A percentile compares a stretch with the other conserved stretches of the same genome.
Conservation (phyloP, 495 filamentous ascomycete genomes). For the Hypoxylon subgilvum region DNA sequence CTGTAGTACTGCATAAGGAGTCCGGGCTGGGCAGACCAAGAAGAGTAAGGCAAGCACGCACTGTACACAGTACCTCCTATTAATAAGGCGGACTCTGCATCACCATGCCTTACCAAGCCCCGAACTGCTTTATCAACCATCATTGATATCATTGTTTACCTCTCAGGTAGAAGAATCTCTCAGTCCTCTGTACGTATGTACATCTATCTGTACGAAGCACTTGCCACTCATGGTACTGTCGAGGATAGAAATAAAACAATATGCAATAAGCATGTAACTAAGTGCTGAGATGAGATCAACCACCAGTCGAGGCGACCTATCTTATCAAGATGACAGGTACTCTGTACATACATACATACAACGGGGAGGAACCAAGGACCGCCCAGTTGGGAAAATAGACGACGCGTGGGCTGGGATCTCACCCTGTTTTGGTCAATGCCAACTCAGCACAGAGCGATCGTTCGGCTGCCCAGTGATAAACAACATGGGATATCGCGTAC, state of each 20-base stretch:
- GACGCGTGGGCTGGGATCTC: conserved; percentile 32
- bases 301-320: conserved; percentile 15
- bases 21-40: too few species aligned
- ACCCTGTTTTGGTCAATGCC: conserved; percentile 40
- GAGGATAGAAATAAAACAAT: neutral
- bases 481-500: conserved; percentile 36
- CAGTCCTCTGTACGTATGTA: neutral
- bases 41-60: neutral
- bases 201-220: too few species aligned
- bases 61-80: neutral
- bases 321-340: conserved; percentile 18
- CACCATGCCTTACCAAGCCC: conserved; percentile 9
- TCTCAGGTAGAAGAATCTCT: neutral
- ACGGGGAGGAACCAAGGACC: conserved; percentile 3
- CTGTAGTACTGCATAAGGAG: too few species aligned
- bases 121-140: conserved; percentile 10
- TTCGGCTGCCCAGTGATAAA: conserved; percentile 27
- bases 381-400: conserved; percentile 21
- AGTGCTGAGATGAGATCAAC: conserved; percentile 31
- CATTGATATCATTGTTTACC: neutral
- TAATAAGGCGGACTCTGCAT: conserved; percentile 28
- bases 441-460: conserved; percentile 37
- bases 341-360: conserved; percentile 5
- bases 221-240: too few species aligned
- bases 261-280: conserved; percentile 29